These are phyloP conservation scores for Chrysoporthe puriensis DNA, from an alignment of 2,329 filamentous ascomycete genomes.

Conservation along the genomic window DNA sequence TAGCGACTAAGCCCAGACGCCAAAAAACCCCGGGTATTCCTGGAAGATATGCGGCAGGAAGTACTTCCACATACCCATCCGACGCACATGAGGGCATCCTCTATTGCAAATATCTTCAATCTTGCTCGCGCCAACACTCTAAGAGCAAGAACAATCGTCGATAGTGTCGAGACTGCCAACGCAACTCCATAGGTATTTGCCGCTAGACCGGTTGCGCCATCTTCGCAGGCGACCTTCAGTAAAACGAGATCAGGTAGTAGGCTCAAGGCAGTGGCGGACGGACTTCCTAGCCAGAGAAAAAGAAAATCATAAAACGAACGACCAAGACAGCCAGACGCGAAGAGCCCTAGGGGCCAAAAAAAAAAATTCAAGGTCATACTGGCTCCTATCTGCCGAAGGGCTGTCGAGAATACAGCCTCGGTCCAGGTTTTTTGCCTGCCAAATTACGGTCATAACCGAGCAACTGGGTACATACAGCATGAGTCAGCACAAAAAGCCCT, in stretches of 20 bases:
- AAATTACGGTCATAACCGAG: background rate
- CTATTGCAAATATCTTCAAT: slow-evolving; percentile 16
- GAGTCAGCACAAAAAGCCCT: no score
- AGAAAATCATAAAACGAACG: background rate
- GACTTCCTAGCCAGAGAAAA: background rate
- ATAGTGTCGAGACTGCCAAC: slow-evolving; percentile 13
- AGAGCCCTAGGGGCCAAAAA: background rate
- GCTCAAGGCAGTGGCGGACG: background rate
- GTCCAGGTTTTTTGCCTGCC: background rate
- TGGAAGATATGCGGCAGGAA: background rate
- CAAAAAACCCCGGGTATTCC: background rate
- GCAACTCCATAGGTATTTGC: slow-evolving; percentile 3
- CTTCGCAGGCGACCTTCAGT: background rate
- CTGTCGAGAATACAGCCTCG: background rate
- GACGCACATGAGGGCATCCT: slow-evolving; percentile 28
- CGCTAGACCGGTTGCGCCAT: slow-evolving; percentile 10
- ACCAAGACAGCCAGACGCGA: background rate
- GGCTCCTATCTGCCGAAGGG: background rate
- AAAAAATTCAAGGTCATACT: background rate
- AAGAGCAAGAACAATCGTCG: slow-evolving; percentile 13
- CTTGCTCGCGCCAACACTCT: slow-evolving; percentile 8
- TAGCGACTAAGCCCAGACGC: background rate
- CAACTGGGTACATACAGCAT: no score
- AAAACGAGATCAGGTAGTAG: background rate
- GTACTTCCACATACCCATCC: slow-evolving; percentile 22